These are phyloP conservation scores for Leonotis leonurus DNA, from an alignment of 257 asterid species.

Conservation along the genomic window DNA sequence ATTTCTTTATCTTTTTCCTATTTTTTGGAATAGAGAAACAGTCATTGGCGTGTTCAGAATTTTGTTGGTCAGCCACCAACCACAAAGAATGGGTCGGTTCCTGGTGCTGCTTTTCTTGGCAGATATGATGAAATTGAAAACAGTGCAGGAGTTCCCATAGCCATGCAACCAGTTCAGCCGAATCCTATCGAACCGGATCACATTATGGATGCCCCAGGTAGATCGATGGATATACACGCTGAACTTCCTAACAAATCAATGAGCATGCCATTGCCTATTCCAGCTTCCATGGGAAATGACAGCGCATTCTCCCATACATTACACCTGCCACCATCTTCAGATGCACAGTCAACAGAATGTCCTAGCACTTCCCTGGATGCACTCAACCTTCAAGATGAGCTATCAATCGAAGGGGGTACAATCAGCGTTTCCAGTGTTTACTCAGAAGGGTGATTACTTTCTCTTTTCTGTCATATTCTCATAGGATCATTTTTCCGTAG, in stretches of 20 bases:
- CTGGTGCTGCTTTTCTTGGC: conserved; percentile 41
- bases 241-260: conserved; percentile 41
- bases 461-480: not conserved
- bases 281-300: conserved; percentile 34
- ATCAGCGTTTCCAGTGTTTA: conserved; percentile 80
- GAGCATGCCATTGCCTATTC: conserved; percentile 38
- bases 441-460: conserved; percentile 67
- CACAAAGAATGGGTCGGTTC: conserved; percentile 43
- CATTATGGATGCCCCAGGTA: conserved; percentile 36
- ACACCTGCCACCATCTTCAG: conserved; percentile 45
- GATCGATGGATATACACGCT: conserved; percentile 42
- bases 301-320: conserved; percentile 43
- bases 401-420: conserved; percentile 77
- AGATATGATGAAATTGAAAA: conserved; percentile 63
- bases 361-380: conserved; percentile 34
- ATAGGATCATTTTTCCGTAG: not conserved
- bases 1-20: not conserved
- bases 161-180: conserved; percentile 43
- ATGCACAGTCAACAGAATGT: conserved; percentile 45
- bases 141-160: conserved; percentile 31
- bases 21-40: conserved; percentile 58
- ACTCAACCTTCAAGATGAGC: conserved; percentile 47
- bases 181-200: conserved; percentile 52
- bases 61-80: conserved; percentile 46
- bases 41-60: conserved; percentile 75